Base-by-base conservation (phyloP, 805 yeast species). In the Schizosaccharomyces osmophilus region DNA sequence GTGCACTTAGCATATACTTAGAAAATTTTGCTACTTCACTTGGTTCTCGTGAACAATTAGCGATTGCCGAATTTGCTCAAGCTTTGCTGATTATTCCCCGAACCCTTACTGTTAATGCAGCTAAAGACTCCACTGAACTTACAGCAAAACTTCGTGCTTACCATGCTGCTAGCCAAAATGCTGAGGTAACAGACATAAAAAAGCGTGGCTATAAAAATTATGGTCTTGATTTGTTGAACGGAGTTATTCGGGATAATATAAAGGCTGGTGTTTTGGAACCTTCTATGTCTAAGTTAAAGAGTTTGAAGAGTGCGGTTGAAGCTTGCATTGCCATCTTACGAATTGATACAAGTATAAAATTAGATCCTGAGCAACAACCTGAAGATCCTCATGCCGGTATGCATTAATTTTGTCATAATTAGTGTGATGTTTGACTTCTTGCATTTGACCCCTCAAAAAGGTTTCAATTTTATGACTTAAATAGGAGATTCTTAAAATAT, bases 261-360 rank as follows among this genome's bases (percentile, higher is more conserved):
- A 74, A 77, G 61, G 78, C 81, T 64, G 99, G 99, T 64, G 96
- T 93, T 36, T 78, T 93, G 66, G 99, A 93, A 73, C 99, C 99
- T 62, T 85, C 97, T 19, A 78, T 93, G 69, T 83, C 94, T 68
- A 93, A 93, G 75, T 79, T 93, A 69, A 89, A 88, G 73, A 83
- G 95, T 11, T 80, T 94, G 71, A 89, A 94, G 73, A 84, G 94
- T 63, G 65, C 98, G 5, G 80, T 93, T 66, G 99, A 93, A 76
- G 99, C 99, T 2, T 93, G 98, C 74, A 83, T 94, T 72, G 95
- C 97, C 43, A 93, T 93, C 65, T 78, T 94, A 68, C 83, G 99
- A 78, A 93, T 93, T 69, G 99, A 93, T 73, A 93, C 99, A 60
- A 89, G 90, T 95, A 90, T 93, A 69, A 86, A 87, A 59, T 95